Percentiles rank a stretch among this genome's conserved stretches.
Conservation (phyloP, 352 stramenopile genomes). For the Phytophthora capsici region DNA sequence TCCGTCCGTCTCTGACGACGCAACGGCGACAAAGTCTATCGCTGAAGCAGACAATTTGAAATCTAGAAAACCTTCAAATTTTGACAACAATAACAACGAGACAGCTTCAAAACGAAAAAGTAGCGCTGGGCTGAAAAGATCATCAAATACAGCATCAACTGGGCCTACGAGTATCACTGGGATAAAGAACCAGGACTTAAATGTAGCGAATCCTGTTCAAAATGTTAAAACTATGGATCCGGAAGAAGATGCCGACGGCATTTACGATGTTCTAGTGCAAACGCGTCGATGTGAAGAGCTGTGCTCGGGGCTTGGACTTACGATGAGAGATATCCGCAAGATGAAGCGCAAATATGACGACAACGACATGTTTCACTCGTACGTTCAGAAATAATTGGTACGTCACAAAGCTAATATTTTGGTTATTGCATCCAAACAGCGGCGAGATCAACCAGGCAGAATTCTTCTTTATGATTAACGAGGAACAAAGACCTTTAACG, state of each 20-base stretch:
- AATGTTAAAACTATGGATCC: slow-evolving; percentile 12
- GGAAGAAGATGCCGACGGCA: slow-evolving; percentile 37
- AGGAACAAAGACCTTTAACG: slow-evolving; percentile 60
- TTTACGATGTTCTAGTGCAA: slow-evolving; percentile 65
- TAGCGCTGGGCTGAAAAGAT: neutral
- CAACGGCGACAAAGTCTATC: neutral
- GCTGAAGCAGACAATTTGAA: slow-evolving; percentile 1
- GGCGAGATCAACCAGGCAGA: slow-evolving; percentile 77
- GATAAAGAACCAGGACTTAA: slow-evolving; percentile 6
- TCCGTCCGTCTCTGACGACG: slow-evolving; percentile 2
- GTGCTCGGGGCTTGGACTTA: slow-evolving; percentile 56
- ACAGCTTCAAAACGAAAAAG: slow-evolving; percentile 13
- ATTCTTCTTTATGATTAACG: slow-evolving; percentile 79
- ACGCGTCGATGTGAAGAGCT: slow-evolving; percentile 59
- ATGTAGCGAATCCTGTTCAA: neutral
- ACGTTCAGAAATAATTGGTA: slow-evolving; percentile 24
- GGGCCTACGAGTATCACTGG: neutral
- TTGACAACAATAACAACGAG: neutral
- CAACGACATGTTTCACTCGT: slow-evolving; percentile 84
- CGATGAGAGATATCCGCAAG: slow-evolving; percentile 59
- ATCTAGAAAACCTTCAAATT: neutral
- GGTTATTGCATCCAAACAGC: slow-evolving; percentile 24
- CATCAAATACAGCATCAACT: neutral
- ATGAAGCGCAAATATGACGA: slow-evolving; percentile 77
- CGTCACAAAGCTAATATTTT: neutral